Base-by-base conservation (phyloP, 225 moss, liverwort and hornwort genomes). In the Physcomitrellopsis africana region DNA sequence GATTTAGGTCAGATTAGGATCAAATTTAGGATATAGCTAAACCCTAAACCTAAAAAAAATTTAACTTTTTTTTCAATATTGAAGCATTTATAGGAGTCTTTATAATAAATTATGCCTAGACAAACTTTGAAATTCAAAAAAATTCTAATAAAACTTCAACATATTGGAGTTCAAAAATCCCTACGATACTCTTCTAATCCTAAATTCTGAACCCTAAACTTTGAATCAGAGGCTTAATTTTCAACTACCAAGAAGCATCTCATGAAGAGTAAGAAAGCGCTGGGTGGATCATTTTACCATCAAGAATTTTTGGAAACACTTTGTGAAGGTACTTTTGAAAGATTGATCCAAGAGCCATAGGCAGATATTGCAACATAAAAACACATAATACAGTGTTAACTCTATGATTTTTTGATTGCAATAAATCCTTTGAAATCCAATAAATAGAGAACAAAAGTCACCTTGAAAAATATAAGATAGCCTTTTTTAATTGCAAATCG, bases 401-500 rank as follows among this genome's bases (percentile, higher is more conserved):
- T 43, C 16, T n/a, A 23, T 7, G 11, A 58, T 16, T 19, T 19
- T 60, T 60, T 10, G 46, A 8, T 32, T 47, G 2, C 11, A 63
- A n/a, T 23, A n/a, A 59, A 23, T 55, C 22, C 16, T 59, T 27
- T 29, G 3, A 15, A 66, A 14, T 6, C 11, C 5, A 75, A 32
- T n/a, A 70, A 61, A 11, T 11, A 11, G 13, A 61, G 13, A 69
- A 45, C 44, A 67, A 51, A 51, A 60, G 24, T 79, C 74, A 93
- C 96, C 92, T 99, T 99, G 65, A 99, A 99, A 43, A 99, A 92
- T 66, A 95, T 99, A 52, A 99, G 93, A 73, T 99, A 88, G 60
- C 99, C 99, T 83, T 99, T 95, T 62, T 93, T 90, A 65, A 99
- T 95, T 59, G 99, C 99, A 78, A 95, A 86, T 77, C 93, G 92